Conservation (phyloP, 1,284 basidiomycete genomes). For the Afroboletus lepidellus region DNA sequence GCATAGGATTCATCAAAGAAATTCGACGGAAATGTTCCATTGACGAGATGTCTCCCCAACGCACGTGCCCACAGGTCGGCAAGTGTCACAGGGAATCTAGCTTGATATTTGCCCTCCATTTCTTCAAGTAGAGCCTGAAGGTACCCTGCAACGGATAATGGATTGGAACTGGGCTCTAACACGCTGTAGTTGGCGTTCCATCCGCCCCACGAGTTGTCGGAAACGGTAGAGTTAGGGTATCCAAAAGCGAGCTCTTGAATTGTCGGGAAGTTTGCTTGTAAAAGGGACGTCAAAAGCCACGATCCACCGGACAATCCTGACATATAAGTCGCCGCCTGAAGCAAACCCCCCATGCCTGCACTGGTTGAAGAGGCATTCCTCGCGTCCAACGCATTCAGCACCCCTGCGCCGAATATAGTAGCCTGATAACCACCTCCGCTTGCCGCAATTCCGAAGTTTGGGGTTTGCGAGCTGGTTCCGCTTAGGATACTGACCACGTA, state of each 20-base stretch:
- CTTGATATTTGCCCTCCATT: conserved; percentile 7
- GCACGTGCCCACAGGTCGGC: conserved; percentile 36
- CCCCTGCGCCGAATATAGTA: conserved; percentile 49
- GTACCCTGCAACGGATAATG: conserved; percentile 20
- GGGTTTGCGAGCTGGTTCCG: conserved; percentile 24
- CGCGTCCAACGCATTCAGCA: conserved; percentile 49
- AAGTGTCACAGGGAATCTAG: conserved; percentile 33
- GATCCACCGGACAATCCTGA: conserved; percentile 45
- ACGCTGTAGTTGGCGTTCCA: conserved; percentile 37
- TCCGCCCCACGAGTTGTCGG: conserved; percentile 30
- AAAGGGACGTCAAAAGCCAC: conserved; percentile 40
- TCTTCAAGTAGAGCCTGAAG: conserved; percentile 30
- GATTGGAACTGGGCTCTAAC: conserved; percentile 18
- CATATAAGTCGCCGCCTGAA: conserved; percentile 48
- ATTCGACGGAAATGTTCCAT: conserved; percentile 37
- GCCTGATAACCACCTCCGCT: conserved; percentile 52
- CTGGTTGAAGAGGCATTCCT: conserved; percentile 42
- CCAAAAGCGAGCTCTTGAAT: conserved; percentile 40
- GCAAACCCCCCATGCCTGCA: conserved; percentile 47
- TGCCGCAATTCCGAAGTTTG: conserved; percentile 42
- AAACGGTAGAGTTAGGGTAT: conserved; percentile 13
- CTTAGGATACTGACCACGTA: conserved; percentile 39
- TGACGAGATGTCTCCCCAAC: conserved; percentile 41
- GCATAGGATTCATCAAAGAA: conserved; percentile 32
- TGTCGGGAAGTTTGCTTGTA: conserved; percentile 41